phyloP scores from a whole-genome alignment of 257 asterid genomes.

The Handroanthus guayacan region DNA sequence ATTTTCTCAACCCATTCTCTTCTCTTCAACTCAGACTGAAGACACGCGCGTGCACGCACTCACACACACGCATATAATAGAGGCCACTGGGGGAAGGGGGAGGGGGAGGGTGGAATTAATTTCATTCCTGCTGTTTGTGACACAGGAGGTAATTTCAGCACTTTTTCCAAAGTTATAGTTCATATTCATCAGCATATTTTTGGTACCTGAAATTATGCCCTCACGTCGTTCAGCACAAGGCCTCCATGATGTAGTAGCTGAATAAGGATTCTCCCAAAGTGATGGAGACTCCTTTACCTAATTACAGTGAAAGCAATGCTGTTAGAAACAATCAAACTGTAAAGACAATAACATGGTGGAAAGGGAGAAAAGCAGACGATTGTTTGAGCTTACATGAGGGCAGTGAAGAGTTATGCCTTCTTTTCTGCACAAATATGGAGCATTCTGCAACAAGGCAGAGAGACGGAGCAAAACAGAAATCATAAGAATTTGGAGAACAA shows the following conservation, averaged over 20 bases:
- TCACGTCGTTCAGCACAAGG: conserved; percentile 88
- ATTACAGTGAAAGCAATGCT: conserved; percentile 28
- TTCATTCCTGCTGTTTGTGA: conserved; percentile 1
- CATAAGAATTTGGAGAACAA: conserved; percentile 11
- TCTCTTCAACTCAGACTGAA: neutral
- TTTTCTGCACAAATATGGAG: conserved; percentile 89
- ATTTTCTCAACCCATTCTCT: conserved; percentile 2
- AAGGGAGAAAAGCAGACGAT: conserved; percentile 13
- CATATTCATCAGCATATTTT: conserved; percentile 9
- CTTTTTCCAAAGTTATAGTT: neutral
- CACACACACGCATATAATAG: neutral
- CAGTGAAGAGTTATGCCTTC: conserved; percentile 93
- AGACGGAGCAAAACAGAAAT: conserved; percentile 28
- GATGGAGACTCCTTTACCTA: conserved; percentile 93
- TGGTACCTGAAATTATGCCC: conserved; percentile 73
- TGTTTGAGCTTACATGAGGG: conserved; percentile 69
- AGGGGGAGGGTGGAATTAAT: neutral
- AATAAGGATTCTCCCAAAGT: conserved; percentile 96
- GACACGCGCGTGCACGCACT: neutral
- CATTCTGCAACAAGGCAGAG: conserved; percentile 65
- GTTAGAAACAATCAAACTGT: conserved; percentile 27
- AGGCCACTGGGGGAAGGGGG: neutral
- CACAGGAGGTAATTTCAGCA: conserved; percentile 4
- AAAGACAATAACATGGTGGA: conserved; percentile 11
- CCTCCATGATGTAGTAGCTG: conserved; percentile 98